These are phyloP conservation scores for Tetracentron sinense DNA, from an alignment of 164 flowering plant species.

Conservation along the genomic window DNA sequence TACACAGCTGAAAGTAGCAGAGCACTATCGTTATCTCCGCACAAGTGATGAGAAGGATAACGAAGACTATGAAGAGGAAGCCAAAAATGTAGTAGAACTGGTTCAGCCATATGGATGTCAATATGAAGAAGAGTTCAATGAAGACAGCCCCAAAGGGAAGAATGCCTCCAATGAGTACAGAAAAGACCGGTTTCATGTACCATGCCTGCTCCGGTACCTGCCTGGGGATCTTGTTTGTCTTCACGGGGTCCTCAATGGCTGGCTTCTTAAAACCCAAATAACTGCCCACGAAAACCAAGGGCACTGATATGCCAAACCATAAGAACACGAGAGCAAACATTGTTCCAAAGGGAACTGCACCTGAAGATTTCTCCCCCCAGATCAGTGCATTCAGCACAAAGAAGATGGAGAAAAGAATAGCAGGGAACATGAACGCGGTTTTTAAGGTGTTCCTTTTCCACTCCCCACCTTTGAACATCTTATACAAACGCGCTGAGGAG, in stretches of 20 bases:
- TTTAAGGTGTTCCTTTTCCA: conserved; percentile 39
- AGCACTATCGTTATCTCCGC: conserved; percentile 43
- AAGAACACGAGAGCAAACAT: conserved; percentile 40
- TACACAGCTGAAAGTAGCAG: conserved; percentile 46
- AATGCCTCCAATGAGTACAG: conserved; percentile 52
- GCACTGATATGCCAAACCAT: conserved; percentile 46
- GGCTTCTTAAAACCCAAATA: conserved; percentile 40
- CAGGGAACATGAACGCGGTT: conserved; percentile 43
- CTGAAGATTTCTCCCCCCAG: conserved; percentile 45
- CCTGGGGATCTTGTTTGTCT: conserved; percentile 56
- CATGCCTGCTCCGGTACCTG: conserved; percentile 59
- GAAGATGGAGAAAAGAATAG: conserved; percentile 33
- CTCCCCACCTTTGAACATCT: conserved; percentile 41
- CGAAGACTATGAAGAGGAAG: conserved; percentile 40
- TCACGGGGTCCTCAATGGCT: conserved; percentile 46
- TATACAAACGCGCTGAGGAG: conserved; percentile 34
- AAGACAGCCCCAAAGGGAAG: conserved; percentile 59
- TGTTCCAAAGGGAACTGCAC: conserved; percentile 46
- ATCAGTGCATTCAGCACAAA: conserved; percentile 39
- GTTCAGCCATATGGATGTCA: conserved; percentile 58
- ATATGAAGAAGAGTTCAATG: conserved; percentile 60
- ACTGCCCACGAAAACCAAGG: conserved; percentile 38
- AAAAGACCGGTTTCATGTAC: conserved; percentile 57
- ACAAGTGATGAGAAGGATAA: conserved; percentile 35
- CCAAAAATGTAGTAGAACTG: conserved; percentile 46